Percentiles rank a stretch among this genome's conserved stretches.
phyloP scores from a whole-genome alignment of 2,329 filamentous ascomycete species.

The Ramichloridium luteum region DNA sequence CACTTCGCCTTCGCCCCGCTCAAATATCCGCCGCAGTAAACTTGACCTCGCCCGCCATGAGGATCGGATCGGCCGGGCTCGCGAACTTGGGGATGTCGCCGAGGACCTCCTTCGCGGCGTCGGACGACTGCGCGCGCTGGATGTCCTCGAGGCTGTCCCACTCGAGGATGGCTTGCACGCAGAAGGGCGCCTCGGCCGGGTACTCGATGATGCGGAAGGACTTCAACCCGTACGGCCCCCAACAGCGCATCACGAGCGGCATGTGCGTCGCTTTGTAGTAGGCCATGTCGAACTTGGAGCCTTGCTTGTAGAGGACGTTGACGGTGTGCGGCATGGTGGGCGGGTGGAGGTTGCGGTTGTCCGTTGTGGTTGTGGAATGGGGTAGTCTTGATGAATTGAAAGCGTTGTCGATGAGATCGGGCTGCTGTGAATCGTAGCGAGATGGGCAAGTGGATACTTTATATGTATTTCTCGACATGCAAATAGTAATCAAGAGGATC shows the following conservation, averaged over 20 bases:
- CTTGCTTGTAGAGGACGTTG: slow-evolving; percentile 26
- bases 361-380: no score
- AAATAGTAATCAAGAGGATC: no score
- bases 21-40: slow-evolving; percentile 2
- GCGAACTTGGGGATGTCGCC: slow-evolving; percentile 25
- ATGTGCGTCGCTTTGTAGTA: slow-evolving; percentile 30
- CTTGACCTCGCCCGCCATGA: slow-evolving; percentile 21
- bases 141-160: slow-evolving; percentile 19
- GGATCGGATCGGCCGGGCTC: slow-evolving; percentile 23
- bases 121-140: slow-evolving; percentile 16
- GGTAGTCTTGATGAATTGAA: no score
- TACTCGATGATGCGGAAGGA: slow-evolving; percentile 22
- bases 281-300: slow-evolving; percentile 28
- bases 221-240: slow-evolving; percentile 22
- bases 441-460: no score
- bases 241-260: slow-evolving; percentile 25
- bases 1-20: no score
- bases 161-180: slow-evolving; percentile 24
- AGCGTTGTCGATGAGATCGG: no score
- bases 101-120: slow-evolving; percentile 18
- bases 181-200: slow-evolving; percentile 20
- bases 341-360: no score
- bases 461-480: no score
- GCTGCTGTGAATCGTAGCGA: no score
- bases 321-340: no score